Base-by-base conservation (phyloP, 1,139 yeast genomes). In the Candida sanyaensis region DNA sequence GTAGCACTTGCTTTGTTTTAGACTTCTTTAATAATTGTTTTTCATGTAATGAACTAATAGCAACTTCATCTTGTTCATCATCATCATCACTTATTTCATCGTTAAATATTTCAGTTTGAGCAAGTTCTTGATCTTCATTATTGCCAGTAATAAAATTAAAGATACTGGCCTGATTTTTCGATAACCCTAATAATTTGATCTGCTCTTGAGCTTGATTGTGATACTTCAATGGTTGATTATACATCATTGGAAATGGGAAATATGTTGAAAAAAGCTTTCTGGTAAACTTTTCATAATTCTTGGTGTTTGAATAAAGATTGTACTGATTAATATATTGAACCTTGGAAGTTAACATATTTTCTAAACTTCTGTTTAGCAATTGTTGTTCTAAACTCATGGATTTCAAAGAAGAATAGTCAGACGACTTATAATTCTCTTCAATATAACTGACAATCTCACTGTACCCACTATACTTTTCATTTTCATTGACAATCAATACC, bases 181-280 rank as follows among this genome's bases (percentile, higher is more conserved):
- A 63, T 33, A 80, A 62, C 1, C 84, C 84, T 11, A 71, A 55
- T 12, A 62, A 41, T 46, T 64, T 49, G 52, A 71, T 70, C 78
- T 81, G 59, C 57, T 69, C 60, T 59, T 69, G 62, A 51, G 93
- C 91, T 13, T 62, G 55, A 32, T 70, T 62, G 57, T 80, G 73
- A 51, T 80, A 77, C 42, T 73, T 71, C 48, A 86, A 60, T 0
- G 96, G 91, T 37, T 88, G 84, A 52, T 83, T 84, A 64, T 88
- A 89, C 80, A 89, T 92, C 85, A 88, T 82, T 5, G 96, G 96
- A 66, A 89, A 89, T 2, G 93, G 89, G 32, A 88, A 69, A 52
- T 83, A 74, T 4, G 68, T 57, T 33, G 80, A 71, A 60, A 86
- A 84, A 27, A 80, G 63, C 41, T 84, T 83, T 47, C 95, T 72